Evolutionary conservation across 2,329 filamentous ascomycete species (phyloP), one percentile per base, ranked within the genome.

Genomic region (Fusarium concolor): DNA sequence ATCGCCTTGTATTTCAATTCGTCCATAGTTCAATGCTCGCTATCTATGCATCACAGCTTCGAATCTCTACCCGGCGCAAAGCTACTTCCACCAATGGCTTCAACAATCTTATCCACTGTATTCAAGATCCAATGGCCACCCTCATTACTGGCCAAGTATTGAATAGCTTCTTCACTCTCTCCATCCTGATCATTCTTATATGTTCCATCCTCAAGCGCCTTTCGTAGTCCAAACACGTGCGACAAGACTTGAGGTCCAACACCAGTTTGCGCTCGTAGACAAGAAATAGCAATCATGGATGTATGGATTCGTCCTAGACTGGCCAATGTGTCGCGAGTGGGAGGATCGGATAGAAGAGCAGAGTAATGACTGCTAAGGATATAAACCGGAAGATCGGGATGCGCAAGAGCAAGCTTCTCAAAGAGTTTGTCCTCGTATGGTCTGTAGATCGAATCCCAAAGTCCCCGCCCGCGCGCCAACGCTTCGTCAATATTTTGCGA

Each of bases 241-340:
- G 90, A 93, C 18, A 91, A 80, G 14, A 96, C 92, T 82, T 96
- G 93, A 2, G 92, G 93, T 0, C 89, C 93, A 0, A 96, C 93
- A 1, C 93, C 93, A 11, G 90, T 92, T 83, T 96, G 93, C 43
- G 92, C 86, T 5, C 93, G 81, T 76, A 96, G 77, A 73, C 92
- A 94, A 7, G 92, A 84, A 29, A 96, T 85, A 0, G 91, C 93
- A 6, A 94, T 84, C 14, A 96, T 78, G 54, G 87, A 91, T 0
- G 92, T 96, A 65, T 93, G 79, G 1, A 92, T 85, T 1, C 93
- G 80, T 0, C 93, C 93, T 0, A 92, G 86, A 18, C 83, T 85
- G 1, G 79, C 82, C 22, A 83, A 75, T 0, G 83, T 84, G 22
- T 79, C 80, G 6, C 78, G 74, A 5, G 71, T 73, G 1, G 83